phyloP scores from a whole-genome alignment of 257 asterid genomes.

The Jasminum sambac region DNA sequence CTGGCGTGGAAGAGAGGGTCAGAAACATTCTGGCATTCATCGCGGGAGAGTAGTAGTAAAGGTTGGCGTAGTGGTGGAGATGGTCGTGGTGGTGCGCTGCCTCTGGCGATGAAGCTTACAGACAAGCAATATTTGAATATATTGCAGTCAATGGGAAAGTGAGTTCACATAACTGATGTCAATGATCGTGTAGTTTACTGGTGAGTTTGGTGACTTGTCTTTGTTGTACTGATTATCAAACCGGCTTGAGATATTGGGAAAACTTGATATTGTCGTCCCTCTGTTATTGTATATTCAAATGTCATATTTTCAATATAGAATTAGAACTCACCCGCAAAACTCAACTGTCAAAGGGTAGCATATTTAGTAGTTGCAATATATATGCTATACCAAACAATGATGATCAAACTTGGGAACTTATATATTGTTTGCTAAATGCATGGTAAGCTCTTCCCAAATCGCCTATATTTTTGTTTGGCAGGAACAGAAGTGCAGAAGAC shows the following conservation, averaged over 20 bases:
- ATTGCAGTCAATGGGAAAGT: slow-evolving; percentile 95
- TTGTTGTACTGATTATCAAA: neutral
- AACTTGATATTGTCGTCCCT: neutral
- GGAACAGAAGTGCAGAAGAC: slow-evolving; percentile 82
- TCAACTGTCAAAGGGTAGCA: too few species aligned
- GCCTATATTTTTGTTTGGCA: slow-evolving; percentile 19
- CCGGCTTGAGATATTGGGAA: neutral
- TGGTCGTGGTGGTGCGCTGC: slow-evolving; percentile 33
- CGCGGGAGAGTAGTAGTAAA: slow-evolving; percentile 41
- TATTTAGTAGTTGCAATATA: too few species aligned
- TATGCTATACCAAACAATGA: neutral
- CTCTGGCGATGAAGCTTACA: slow-evolving; percentile 63
- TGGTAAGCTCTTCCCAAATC: neutral
- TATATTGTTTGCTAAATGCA: neutral
- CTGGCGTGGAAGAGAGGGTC: slow-evolving; percentile 40
- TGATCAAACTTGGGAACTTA: neutral
- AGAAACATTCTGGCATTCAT: slow-evolving; percentile 40
- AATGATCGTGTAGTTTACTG: slow-evolving; percentile 67
- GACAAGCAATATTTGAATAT: slow-evolving; percentile 84
- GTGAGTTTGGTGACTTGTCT: slow-evolving; percentile 47
- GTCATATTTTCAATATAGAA: too few species aligned
- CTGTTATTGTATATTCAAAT: neutral
- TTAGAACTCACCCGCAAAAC: too few species aligned
- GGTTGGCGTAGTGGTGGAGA: slow-evolving; percentile 25
- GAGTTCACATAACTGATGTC: slow-evolving; percentile 81